Evolutionary conservation across 2,329 filamentous ascomycete genomes (phyloP).

Genomic region (Monascus ruber): DNA sequence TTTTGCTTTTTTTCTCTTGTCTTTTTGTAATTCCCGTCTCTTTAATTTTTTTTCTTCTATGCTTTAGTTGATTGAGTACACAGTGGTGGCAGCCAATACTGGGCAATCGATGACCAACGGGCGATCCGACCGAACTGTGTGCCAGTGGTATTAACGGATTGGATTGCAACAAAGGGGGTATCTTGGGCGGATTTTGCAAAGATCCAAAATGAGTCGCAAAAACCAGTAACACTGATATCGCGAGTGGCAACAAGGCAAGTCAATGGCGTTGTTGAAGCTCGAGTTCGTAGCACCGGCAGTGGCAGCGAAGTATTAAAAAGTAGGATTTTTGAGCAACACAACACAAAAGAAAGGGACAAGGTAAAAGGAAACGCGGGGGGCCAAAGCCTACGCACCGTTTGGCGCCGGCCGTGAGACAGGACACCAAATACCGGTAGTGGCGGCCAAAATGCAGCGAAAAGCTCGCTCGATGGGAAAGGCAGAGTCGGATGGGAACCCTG

Average conservation of each 20-base stretch:
- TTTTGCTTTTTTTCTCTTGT: neutral
- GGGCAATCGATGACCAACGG: conserved; percentile 21
- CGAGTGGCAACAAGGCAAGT: conserved; percentile 7
- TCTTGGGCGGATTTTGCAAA: conserved; percentile 22
- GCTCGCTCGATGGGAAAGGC: conserved; percentile 23
- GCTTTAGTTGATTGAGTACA: neutral
- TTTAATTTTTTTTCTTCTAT: neutral
- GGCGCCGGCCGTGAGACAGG: conserved; percentile 36
- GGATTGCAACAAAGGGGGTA: conserved; percentile 24
- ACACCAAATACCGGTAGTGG: conserved; percentile 36
- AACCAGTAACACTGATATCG: conserved; percentile 8
- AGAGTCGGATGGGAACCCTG: conserved; percentile 14
- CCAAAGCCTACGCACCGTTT: conserved; percentile 36
- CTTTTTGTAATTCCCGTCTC: neutral
- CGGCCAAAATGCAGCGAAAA: conserved; percentile 26
- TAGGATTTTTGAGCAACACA: no score
- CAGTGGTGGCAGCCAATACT: conserved; percentile 10
- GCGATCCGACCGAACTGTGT: conserved; percentile 13
- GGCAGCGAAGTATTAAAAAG: no score
- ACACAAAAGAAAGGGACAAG: conserved; percentile 1
- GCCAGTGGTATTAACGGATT: conserved; percentile 9
- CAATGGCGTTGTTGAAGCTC: no score
- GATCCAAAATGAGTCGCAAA: conserved; percentile 12
- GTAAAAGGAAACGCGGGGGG: conserved; percentile 16
- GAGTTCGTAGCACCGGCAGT: no score